phyloP scores from a whole-genome alignment of 2,329 filamentous ascomycete genomes.

The Diaporthe citrichinensis region DNA sequence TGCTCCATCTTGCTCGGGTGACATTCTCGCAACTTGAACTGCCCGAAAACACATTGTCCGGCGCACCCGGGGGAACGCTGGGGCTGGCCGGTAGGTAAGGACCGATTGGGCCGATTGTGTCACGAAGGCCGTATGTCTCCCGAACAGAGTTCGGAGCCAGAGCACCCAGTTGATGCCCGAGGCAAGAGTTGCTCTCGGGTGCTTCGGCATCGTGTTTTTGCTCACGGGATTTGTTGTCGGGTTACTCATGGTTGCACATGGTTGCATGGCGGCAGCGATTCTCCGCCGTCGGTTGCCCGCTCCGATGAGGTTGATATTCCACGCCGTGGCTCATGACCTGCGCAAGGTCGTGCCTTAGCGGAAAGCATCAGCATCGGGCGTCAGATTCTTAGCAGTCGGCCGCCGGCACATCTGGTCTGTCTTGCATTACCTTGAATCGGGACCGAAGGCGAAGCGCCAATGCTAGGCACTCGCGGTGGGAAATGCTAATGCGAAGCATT shows the following conservation, averaged over 20 bases:
- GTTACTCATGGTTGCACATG: conserved; percentile 18
- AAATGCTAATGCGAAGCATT: background rate
- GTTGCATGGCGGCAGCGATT: background rate
- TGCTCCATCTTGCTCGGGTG: background rate
- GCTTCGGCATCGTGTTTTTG: conserved; percentile 3
- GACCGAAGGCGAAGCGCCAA: conserved; percentile 7
- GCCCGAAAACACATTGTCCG: background rate
- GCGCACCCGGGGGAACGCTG: conserved; percentile 5
- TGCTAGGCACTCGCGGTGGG: conserved; percentile 1
- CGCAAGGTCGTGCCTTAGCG: background rate
- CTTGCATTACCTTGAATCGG: conserved; percentile 26
- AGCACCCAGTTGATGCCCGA: conserved; percentile 14
- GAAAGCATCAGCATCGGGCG: conserved; percentile 16
- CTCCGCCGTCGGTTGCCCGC: background rate
- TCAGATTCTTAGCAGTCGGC: conserved; percentile 19
- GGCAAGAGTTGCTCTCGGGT: background rate
- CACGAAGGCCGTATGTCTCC: background rate
- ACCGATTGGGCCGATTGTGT: background rate
- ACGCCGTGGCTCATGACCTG: background rate
- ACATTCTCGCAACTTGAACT: background rate
- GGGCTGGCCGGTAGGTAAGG: conserved; percentile 15
- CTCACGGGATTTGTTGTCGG: background rate
- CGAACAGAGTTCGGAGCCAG: conserved; percentile 18
- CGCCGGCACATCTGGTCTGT: background rate
- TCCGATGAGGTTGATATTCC: background rate